Evolutionary conservation across 139 green algal genomes (phyloP).

Genomic region (Edaphochlamys debaryana): DNA sequence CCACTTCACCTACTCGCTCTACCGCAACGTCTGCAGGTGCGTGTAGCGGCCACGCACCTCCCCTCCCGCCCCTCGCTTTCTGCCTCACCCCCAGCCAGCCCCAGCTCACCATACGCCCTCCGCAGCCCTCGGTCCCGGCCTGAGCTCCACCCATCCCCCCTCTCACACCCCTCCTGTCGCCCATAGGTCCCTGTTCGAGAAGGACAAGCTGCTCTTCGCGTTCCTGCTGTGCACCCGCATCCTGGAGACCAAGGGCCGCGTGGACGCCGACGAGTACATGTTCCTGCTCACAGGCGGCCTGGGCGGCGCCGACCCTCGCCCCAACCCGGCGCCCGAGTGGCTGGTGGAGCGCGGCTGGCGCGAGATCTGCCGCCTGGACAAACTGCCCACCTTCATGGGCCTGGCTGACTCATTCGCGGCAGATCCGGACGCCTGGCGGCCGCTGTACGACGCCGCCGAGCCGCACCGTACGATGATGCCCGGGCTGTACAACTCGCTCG

Average conservation of each 20-base stretch:
- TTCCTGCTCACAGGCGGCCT: conserved; percentile 81
- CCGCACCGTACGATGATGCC: conserved; percentile 68
- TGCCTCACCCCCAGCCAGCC: too few species aligned
- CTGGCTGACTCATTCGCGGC: conserved; percentile 51
- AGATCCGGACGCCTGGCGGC: conserved; percentile 61
- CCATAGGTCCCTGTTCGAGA: conserved; percentile 79
- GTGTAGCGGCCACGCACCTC: conserved; percentile 49
- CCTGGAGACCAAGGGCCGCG: conserved; percentile 59
- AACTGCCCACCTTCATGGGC: conserved; percentile 52
- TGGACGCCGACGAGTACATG: conserved; percentile 74
- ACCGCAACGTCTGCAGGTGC: conserved; percentile 69
- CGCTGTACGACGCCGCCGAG: conserved; percentile 66
- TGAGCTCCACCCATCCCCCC: too few species aligned
- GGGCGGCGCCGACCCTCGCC: conserved; percentile 11
- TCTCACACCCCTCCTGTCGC: too few species aligned
- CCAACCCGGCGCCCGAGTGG: conserved; percentile 78
- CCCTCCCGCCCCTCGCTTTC: neutral
- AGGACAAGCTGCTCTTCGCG: conserved; percentile 87
- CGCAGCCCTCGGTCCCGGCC: too few species aligned
- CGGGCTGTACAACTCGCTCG: conserved; percentile 53
- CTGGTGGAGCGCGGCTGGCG: conserved; percentile 65
- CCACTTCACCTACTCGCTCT: conserved; percentile 84
- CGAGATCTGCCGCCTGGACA: conserved; percentile 52
- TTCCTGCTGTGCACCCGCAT: conserved; percentile 80
- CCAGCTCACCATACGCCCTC: too few species aligned